phyloP scores from a whole-genome alignment of 1,284 basidiomycete species.

The Moesziomyces globuligerus region DNA sequence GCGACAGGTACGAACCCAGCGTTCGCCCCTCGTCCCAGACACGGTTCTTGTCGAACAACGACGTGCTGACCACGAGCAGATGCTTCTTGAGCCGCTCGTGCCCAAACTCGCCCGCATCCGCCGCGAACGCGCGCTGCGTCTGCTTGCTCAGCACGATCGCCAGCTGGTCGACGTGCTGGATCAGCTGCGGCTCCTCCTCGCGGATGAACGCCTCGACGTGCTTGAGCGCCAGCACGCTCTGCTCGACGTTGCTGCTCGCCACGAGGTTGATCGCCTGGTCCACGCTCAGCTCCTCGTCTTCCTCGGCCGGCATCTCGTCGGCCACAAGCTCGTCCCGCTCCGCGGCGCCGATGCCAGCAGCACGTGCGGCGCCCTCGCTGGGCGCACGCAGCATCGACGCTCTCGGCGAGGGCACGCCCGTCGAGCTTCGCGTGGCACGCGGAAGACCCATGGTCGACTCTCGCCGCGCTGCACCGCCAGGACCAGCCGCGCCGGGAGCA shows the following conservation, averaged over 20 bases:
- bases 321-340: slow-evolving; percentile 28
- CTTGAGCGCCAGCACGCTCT: slow-evolving; percentile 93
- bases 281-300: slow-evolving; percentile 44
- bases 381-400: slow-evolving; percentile 22
- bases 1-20: slow-evolving; percentile 54
- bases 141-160: slow-evolving; percentile 65
- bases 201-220: slow-evolving; percentile 69
- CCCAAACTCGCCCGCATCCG: slow-evolving; percentile 16
- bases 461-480: slow-evolving; percentile 25
- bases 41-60: slow-evolving; percentile 52
- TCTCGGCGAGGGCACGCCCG: slow-evolving; percentile 22
- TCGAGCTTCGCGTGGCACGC: slow-evolving; percentile 15
- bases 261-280: slow-evolving; percentile 70
- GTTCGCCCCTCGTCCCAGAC: slow-evolving; percentile 52
- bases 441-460: slow-evolving; percentile 45
- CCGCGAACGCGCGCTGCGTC: slow-evolving; percentile 47
- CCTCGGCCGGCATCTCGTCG: slow-evolving; percentile 42
- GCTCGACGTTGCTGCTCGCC: slow-evolving; percentile 81
- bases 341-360: slow-evolving; percentile 4
- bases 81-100: slow-evolving; percentile 60
- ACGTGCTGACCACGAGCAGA: slow-evolving; percentile 51
- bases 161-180: slow-evolving; percentile 71
- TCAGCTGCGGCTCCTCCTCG: slow-evolving; percentile 41
- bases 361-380: slow-evolving; percentile 5
- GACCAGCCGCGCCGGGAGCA: slow-evolving; percentile 22